A percentile compares a stretch with the other conserved stretches of the same genome.
Conservation (phyloP, 1,284 basidiomycete genomes). For the Moniliella sp. region DNA sequence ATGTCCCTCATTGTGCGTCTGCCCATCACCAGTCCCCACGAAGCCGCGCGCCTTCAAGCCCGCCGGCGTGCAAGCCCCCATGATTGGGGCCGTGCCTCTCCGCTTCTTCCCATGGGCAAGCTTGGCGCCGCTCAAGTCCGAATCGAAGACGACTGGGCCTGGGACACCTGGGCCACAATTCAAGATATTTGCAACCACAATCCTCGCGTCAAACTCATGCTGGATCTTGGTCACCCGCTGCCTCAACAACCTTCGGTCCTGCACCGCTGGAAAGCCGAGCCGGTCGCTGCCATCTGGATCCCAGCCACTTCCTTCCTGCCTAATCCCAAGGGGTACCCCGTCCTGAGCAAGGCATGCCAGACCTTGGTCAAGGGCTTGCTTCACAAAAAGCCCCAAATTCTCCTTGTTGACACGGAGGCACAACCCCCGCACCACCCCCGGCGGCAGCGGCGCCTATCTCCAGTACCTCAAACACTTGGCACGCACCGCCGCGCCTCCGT, state of each 20-base stretch:
- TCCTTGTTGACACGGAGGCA: slow-evolving; percentile 13
- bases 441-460: slow-evolving; percentile 64
- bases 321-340: slow-evolving; percentile 88
- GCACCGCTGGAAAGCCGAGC: slow-evolving; percentile 74
- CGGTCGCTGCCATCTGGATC: slow-evolving; percentile 63
- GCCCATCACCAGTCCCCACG: slow-evolving; percentile 20
- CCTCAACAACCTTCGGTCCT: slow-evolving; percentile 41
- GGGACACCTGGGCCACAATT: slow-evolving; percentile 96
- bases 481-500: slow-evolving; percentile 13
- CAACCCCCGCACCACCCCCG: slow-evolving; percentile 36
- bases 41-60: neutral
- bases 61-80: too few relatives aligned
- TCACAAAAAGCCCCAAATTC: slow-evolving; percentile 4
- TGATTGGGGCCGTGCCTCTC: too few relatives aligned
- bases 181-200: slow-evolving; percentile 69
- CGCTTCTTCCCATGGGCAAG: too few relatives aligned
- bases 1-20: slow-evolving; percentile 23
- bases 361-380: slow-evolving; percentile 11
- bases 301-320: slow-evolving; percentile 77
- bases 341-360: slow-evolving; percentile 52
- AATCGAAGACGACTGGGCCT: slow-evolving; percentile 39
- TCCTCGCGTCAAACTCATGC: slow-evolving; percentile 50
- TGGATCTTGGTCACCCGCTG: slow-evolving; percentile 69
- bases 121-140: slow-evolving; percentile 48
- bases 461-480: slow-evolving; percentile 46